Evolutionary conservation across 495 filamentous ascomycete species (phyloP).

Genomic region (Talaromyces liani): DNA sequence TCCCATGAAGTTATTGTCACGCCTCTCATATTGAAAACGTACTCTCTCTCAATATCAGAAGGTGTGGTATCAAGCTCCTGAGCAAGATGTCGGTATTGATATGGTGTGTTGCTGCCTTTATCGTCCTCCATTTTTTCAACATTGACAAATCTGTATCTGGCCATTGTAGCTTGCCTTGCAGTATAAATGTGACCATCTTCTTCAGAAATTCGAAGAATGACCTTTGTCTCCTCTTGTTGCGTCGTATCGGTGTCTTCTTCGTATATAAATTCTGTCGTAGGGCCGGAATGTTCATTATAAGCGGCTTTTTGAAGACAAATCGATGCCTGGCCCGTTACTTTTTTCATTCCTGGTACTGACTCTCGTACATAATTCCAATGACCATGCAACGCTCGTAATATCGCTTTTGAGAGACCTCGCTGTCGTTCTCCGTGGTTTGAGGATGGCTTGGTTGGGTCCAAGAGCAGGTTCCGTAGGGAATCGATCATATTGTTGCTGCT

Average conservation of each 20-base stretch:
- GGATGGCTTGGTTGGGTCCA: not conserved
- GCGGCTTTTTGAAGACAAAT: slow-evolving; percentile 50
- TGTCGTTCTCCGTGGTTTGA: slow-evolving; percentile 9
- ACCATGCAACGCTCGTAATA: slow-evolving; percentile 70
- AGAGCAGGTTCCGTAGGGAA: slow-evolving; percentile 15
- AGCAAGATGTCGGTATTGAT: slow-evolving; percentile 6
- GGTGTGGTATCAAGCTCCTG: not conserved
- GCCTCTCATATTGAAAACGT: slow-evolving; percentile 25
- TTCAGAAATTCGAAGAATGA: not conserved
- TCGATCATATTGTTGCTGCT: slow-evolving; percentile 5
- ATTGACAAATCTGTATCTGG: slow-evolving; percentile 5
- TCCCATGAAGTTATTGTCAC: slow-evolving; percentile 27
- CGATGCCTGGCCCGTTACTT: slow-evolving; percentile 46
- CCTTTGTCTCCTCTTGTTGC: not conserved
- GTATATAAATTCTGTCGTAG: slow-evolving; percentile 27
- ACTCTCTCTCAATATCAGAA: slow-evolving; percentile 9
- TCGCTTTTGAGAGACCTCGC: slow-evolving; percentile 27
- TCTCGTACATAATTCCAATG: slow-evolving; percentile 54
- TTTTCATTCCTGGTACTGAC: slow-evolving; percentile 17
- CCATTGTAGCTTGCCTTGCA: not conserved
- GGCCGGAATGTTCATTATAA: slow-evolving; percentile 10
- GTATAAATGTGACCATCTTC: slow-evolving; percentile 8
- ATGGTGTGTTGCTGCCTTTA: not conserved
- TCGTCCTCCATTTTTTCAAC: not conserved
- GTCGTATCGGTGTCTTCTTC: slow-evolving; percentile 11